These are phyloP conservation scores for Lagenidium giganteum DNA, from an alignment of 352 stramenopile genomes.

Conservation along the genomic window DNA sequence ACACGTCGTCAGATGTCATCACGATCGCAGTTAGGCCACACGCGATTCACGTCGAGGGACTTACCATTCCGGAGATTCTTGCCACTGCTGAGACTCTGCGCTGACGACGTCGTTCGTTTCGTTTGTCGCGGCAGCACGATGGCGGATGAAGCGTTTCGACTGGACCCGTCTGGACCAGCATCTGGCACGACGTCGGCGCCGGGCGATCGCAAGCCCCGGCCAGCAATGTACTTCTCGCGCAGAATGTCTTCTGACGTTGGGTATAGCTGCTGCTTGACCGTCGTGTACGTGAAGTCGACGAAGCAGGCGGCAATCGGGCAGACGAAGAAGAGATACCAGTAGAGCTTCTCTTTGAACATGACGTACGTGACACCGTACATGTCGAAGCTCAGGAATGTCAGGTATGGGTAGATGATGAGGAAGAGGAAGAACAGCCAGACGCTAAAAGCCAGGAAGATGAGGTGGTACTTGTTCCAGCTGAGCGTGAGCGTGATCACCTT, in stretches of 20 bases:
- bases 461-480: slow-evolving; percentile 62
- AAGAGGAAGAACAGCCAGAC: slow-evolving; percentile 60
- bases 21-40: neutral
- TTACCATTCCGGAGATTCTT: no score
- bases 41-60: neutral
- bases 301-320: slow-evolving; percentile 37
- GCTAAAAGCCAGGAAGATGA: slow-evolving; percentile 45
- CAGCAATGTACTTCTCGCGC: slow-evolving; percentile 30
- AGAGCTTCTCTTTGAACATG: slow-evolving; percentile 37
- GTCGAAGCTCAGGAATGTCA: slow-evolving; percentile 69
- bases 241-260: slow-evolving; percentile 57
- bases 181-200: neutral
- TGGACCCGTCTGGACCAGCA: neutral
- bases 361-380: slow-evolving; percentile 45
- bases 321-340: slow-evolving; percentile 54
- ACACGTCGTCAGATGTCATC: no score
- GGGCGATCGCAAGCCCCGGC: slow-evolving; percentile 5
- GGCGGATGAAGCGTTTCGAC: no score
- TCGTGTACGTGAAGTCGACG: slow-evolving; percentile 32
- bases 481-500: slow-evolving; percentile 64
- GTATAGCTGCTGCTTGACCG: slow-evolving; percentile 40
- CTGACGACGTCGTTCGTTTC: no score
- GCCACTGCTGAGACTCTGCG: no score
- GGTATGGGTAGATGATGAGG: slow-evolving; percentile 46
- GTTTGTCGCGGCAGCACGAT: slow-evolving; percentile 12